A percentile compares a stretch with the other conserved stretches of the same genome.
Evolutionary conservation across 257 asterid species (phyloP).

Genomic region (Galeopsis tetrahit): DNA sequence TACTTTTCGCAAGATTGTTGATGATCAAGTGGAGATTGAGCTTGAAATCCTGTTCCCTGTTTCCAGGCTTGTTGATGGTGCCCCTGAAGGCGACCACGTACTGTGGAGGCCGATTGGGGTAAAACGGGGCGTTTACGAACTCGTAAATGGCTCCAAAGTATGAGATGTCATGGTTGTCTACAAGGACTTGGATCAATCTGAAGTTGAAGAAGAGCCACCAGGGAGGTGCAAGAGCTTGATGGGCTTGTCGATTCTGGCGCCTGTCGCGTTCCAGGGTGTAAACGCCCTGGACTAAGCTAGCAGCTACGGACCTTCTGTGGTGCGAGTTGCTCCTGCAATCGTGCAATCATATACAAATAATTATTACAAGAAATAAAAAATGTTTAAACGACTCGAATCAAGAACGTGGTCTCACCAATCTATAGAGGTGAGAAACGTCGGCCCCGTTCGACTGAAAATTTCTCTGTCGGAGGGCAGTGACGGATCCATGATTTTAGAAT

Average conservation of each 20-base stretch:
- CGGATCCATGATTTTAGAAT: not conserved
- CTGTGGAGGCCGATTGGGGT: constrained; percentile 47
- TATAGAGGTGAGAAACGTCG: constrained; percentile 50
- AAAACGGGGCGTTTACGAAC: constrained; percentile 32
- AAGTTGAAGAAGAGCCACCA: constrained; percentile 83
- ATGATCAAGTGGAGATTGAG: constrained; percentile 51
- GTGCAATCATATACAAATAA: no score
- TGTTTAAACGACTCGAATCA: not conserved
- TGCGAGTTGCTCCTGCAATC: constrained; percentile 44
- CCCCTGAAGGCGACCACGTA: constrained; percentile 74
- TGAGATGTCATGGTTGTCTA: constrained; percentile 59
- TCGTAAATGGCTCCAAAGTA: constrained; percentile 64
- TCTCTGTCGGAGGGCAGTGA: constrained; percentile 59
- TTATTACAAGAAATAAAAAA: no score
- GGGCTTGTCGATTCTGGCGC: constrained; percentile 52
- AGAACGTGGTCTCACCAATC: constrained; percentile 56
- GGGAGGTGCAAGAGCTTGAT: constrained; percentile 61
- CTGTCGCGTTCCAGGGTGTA: constrained; percentile 69
- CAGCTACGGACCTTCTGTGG: constrained; percentile 66
- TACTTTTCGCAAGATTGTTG: constrained; percentile 52
- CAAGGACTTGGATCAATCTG: constrained; percentile 44
- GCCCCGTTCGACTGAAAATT: constrained; percentile 58
- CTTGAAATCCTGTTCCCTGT: constrained; percentile 58
- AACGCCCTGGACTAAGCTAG: constrained; percentile 74
- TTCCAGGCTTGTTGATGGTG: constrained; percentile 50